phyloP scores from a whole-genome alignment of 805 yeast species.

The Pichia pseudocactophila region DNA sequence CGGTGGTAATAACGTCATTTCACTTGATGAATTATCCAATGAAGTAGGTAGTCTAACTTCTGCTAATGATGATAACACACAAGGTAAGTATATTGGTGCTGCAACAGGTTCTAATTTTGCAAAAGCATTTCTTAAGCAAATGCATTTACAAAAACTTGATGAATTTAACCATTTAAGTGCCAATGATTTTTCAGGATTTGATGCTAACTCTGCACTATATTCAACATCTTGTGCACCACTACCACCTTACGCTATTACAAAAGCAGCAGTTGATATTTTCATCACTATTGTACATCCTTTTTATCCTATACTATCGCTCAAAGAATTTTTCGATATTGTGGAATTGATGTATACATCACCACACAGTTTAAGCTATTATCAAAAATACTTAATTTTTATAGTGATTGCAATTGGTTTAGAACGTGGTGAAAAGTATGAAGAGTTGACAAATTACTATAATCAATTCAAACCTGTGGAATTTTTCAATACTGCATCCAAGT shows the following conservation, averaged over 20 bases:
- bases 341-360: conserved; percentile 12
- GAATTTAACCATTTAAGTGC: conserved; percentile 5
- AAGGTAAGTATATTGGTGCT: conserved; percentile 18
- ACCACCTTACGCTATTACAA: conserved; percentile 14
- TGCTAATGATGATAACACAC: conserved; percentile 8
- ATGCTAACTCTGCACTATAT: conserved; percentile 5
- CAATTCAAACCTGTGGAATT: conserved; percentile 18
- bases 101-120: conserved; percentile 23
- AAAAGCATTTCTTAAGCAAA: conserved; percentile 15
- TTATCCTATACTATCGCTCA: conserved; percentile 15
- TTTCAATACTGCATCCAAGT: conserved; percentile 17
- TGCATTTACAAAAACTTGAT: conserved; percentile 14
- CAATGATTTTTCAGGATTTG: conserved; percentile 12
- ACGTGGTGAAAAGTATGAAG: conserved; percentile 4
- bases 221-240: conserved; percentile 18
- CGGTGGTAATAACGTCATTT: background rate
- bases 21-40: conserved; percentile 17
- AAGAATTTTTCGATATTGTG: conserved; percentile 9
- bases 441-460: conserved; percentile 9
- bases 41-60: conserved; percentile 21
- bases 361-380: conserved; percentile 11
- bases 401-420: conserved; percentile 16
- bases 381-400: conserved; percentile 19
- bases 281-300: conserved; percentile 16
- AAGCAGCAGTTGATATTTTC: conserved; percentile 11